Evolutionary conservation across 352 stramenopile species (phyloP).

Genomic region (Phytophthora citrophthora): DNA sequence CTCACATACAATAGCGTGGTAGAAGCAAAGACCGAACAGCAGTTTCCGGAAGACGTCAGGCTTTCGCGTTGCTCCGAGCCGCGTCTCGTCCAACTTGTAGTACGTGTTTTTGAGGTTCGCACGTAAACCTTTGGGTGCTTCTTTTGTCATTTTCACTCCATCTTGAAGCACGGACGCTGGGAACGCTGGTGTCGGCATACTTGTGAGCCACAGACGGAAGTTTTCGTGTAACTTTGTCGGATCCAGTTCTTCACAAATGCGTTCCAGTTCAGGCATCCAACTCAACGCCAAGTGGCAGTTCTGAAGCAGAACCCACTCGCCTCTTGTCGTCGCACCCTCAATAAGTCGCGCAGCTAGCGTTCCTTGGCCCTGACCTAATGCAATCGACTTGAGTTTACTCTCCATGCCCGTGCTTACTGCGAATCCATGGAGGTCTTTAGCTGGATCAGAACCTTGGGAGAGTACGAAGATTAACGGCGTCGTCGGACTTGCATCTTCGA

Average conservation of each 20-base stretch:
- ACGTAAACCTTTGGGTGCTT: slow-evolving; percentile 93
- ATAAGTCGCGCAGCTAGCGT: slow-evolving; percentile 92
- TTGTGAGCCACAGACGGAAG: slow-evolving; percentile 97
- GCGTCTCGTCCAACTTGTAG: slow-evolving; percentile 92
- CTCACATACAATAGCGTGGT: slow-evolving; percentile 94
- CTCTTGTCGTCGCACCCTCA: slow-evolving; percentile 82
- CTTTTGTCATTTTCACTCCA: slow-evolving; percentile 97
- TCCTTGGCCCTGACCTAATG: slow-evolving; percentile 93
- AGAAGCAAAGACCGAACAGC: slow-evolving; percentile 94
- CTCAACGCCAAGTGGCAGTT: slow-evolving; percentile 96
- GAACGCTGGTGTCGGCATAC: slow-evolving; percentile 83
- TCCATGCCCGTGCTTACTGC: slow-evolving; percentile 86
- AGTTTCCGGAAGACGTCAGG: slow-evolving; percentile 93
- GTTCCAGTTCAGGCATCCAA: slow-evolving; percentile 96
- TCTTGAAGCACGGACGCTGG: slow-evolving; percentile 95
- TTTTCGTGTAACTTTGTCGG: slow-evolving; percentile 88
- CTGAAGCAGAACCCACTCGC: slow-evolving; percentile 96
- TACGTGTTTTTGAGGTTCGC: slow-evolving; percentile 96
- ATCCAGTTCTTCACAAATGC: slow-evolving; percentile 93
- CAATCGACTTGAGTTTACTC: slow-evolving; percentile 92
- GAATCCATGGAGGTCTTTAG: slow-evolving; percentile 93
- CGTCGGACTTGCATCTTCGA: slow-evolving; percentile 86
- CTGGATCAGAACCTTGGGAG: slow-evolving; percentile 93
- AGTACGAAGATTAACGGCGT: slow-evolving; percentile 95
- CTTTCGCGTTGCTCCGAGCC: slow-evolving; percentile 88